phyloP scores from a whole-genome alignment of 208 protist species.

The Acanthamoeba sp. region DNA sequence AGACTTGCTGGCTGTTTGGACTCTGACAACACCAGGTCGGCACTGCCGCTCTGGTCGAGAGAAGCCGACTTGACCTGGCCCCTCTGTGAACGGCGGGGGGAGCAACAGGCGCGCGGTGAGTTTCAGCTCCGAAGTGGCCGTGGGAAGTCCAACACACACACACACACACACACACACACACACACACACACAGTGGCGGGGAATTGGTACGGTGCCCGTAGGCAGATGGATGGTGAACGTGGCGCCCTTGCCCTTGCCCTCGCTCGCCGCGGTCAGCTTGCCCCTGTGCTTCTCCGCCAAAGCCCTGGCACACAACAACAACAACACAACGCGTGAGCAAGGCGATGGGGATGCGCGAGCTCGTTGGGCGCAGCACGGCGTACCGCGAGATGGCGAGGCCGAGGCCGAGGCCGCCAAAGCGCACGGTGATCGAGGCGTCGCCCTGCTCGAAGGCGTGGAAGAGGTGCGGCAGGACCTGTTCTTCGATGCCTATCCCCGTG shows the following conservation, averaged over 20 bases:
- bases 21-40: background rate
- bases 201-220: background rate
- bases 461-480: conserved; percentile 2
- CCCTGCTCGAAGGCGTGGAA: conserved; percentile 58
- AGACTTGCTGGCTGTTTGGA: background rate
- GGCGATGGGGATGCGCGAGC: no score
- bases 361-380: background rate
- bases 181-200: background rate
- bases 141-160: background rate
- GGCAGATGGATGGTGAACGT: conserved; percentile 35
- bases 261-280: background rate
- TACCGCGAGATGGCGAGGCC: conserved; percentile 63
- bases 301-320: no score
- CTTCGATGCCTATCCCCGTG: conserved; percentile 55
- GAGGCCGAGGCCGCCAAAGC: conserved; percentile 42
- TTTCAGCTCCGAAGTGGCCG: no score
- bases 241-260: conserved; percentile 63
- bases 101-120: no score
- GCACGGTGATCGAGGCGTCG: conserved; percentile 34
- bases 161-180: background rate
- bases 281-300: conserved; percentile 6
- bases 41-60: background rate
- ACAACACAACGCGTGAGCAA: no score
- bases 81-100: no score
- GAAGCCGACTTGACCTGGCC: no score